Evolutionary conservation across 108 stramenopile genomes (phyloP), one percentile per base, ranked within the genome.

Genomic region (Fistulifera pelliculosa): DNA sequence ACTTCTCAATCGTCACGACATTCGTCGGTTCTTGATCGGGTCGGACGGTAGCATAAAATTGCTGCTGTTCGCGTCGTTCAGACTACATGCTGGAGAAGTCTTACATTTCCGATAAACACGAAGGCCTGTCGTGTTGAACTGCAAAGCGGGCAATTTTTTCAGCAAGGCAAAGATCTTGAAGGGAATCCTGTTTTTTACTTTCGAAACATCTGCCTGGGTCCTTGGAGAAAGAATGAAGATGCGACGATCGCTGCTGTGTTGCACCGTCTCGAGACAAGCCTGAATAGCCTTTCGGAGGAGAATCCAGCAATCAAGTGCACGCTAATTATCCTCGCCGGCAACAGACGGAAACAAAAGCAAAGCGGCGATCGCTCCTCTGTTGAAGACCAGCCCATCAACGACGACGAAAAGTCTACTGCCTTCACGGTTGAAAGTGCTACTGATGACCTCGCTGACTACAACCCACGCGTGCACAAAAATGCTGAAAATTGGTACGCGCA

Each of bases 141-240:
- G 14, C 70, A 71, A 54, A 77, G 52, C 22, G 75, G 70, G 0
- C 87, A 89, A 66, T 77, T 80, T 56, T 83, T 89, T 41, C 83
- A 89, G 0, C 73, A 79, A 55, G 87, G 87, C 5, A 38, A 22
- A 14, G 83, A 84, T 58, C 45, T 52, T 19, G 26, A 53, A 22
- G 76, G 76, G 13, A 69, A 78, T 54, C 83, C 80, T 0, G 69
- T 89, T 0, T 84, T 84, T 44, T 84, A 82, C 54, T 89, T 82
- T 55, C 73, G 78, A n/a, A 75, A 75, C 45, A 66, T 77, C 64
- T 71, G 76, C 22, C 44, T 58, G 12, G 78, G 79, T 31, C 80
- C 73, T 13, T 89, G 83, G 83, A 54, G 78, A 31, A 55, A 65
- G 22, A 66, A 89, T 44, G 56, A 52, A 23, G 66, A 77, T 45